A percentile compares a stretch with the other conserved stretches of the same genome.
Evolutionary conservation across 176 grass and related monocot species (phyloP).

Genomic region (Stipa capillata): DNA sequence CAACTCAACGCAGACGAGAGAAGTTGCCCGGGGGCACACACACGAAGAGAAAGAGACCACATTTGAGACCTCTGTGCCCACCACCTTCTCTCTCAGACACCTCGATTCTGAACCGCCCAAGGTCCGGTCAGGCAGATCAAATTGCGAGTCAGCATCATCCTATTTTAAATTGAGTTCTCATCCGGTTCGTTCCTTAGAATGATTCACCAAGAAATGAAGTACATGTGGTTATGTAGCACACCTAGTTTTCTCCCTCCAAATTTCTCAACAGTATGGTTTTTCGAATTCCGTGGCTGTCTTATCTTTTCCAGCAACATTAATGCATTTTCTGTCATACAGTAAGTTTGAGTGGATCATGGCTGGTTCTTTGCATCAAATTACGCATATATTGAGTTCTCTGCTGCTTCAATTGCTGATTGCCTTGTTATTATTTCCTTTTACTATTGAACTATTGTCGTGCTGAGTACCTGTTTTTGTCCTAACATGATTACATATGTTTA

Average conservation of each 20-base stretch:
- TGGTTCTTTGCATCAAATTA: conserved; percentile 9
- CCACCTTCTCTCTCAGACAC: neutral
- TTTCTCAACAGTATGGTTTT: neutral
- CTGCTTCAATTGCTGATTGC: conserved; percentile 5
- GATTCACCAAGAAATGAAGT: too few species aligned
- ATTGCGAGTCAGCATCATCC: neutral
- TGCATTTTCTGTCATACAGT: neutral
- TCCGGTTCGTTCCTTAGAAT: neutral
- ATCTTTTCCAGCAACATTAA: neutral
- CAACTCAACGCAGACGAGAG: neutral
- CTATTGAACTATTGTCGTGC: neutral
- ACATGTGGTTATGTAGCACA: too few species aligned
- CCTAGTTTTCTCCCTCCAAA: neutral
- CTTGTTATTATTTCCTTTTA: neutral
- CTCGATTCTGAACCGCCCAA: neutral
- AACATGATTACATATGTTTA: conserved; percentile 9
- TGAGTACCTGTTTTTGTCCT: conserved; percentile 9
- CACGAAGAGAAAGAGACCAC: too few species aligned
- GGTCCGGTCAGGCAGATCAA: neutral
- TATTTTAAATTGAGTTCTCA: conserved; percentile 1
- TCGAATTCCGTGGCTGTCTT: neutral
- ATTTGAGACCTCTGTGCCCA: neutral
- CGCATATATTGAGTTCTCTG: conserved; percentile 8
- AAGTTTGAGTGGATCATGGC: neutral
- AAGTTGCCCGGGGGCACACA: too few species aligned